These are phyloP conservation scores for Ceratocystis diversiconidia DNA, from an alignment of 2,329 filamentous ascomycete species.

Conservation along the genomic window DNA sequence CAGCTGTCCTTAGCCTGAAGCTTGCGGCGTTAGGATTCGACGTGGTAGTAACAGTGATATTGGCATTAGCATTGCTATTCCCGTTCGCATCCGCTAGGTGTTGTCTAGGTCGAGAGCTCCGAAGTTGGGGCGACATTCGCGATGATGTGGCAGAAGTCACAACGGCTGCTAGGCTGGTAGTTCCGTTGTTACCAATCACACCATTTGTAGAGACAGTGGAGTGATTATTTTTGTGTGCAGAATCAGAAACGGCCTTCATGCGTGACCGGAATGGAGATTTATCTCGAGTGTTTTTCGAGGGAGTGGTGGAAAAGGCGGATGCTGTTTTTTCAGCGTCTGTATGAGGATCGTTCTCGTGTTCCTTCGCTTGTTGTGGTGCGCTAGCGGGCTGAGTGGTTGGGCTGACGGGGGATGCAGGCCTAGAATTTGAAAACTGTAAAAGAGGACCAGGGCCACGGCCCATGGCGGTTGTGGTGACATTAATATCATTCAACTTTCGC, in stretches of 20 bases:
- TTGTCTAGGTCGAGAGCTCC: constrained; percentile 69
- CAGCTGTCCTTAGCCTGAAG: constrained; percentile 50
- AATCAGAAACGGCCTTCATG: constrained; percentile 27
- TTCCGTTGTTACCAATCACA: constrained; percentile 26
- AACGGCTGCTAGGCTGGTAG: constrained; percentile 53
- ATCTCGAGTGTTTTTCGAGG: constrained; percentile 3
- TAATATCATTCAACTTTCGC: constrained; percentile 26
- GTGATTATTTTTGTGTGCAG: constrained; percentile 29
- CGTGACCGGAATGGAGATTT: constrained; percentile 24
- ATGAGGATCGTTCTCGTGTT: not conserved
- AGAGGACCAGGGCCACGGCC: constrained; percentile 5
- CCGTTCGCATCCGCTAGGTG: constrained; percentile 56
- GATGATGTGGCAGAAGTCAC: constrained; percentile 50
- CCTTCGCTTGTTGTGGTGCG: not conserved
- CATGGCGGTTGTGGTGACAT: not conserved
- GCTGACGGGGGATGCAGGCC: not conserved
- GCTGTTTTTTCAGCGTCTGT: not conserved
- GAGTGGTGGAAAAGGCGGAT: not conserved
- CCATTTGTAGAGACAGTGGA: constrained; percentile 27
- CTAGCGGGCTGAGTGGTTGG: not conserved
- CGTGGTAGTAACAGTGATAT: not conserved
- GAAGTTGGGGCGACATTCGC: constrained; percentile 62
- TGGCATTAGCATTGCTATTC: not conserved
- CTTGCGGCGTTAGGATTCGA: constrained; percentile 38
- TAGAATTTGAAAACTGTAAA: constrained; percentile 7